phyloP scores from a whole-genome alignment of 192 early-diverging fungal species.

The Ambispora gerdemannii region DNA sequence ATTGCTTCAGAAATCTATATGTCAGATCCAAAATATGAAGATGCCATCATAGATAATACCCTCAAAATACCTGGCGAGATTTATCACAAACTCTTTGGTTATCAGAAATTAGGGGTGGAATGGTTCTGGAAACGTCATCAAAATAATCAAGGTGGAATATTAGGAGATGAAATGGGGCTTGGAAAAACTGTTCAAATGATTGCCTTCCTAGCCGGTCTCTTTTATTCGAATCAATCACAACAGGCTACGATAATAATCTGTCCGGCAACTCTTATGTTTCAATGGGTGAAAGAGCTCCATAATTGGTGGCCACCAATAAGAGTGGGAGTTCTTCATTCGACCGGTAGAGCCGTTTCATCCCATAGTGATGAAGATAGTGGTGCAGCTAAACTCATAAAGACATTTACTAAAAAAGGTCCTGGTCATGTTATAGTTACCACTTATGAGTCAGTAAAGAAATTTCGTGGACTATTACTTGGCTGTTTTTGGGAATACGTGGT shows the following conservation, averaged over 20 bases:
- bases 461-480: slow-evolving; percentile 63
- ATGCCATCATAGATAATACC: slow-evolving; percentile 49
- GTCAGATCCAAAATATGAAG: slow-evolving; percentile 49
- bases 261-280: slow-evolving; percentile 75
- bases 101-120: slow-evolving; percentile 79
- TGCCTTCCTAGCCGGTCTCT: slow-evolving; percentile 76
- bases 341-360: slow-evolving; percentile 55
- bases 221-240: slow-evolving; percentile 54
- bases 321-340: slow-evolving; percentile 86
- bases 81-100: slow-evolving; percentile 76
- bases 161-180: slow-evolving; percentile 95
- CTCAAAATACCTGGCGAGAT: slow-evolving; percentile 79
- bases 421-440: slow-evolving; percentile 79
- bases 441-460: slow-evolving; percentile 75
- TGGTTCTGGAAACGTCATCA: slow-evolving; percentile 90
- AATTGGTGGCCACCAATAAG: slow-evolving; percentile 81
- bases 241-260: slow-evolving; percentile 59
- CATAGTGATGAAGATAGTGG: slow-evolving; percentile 39
- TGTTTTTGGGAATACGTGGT: slow-evolving; percentile 83
- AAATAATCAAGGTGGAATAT: slow-evolving; percentile 85
- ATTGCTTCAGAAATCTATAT: slow-evolving; percentile 49
- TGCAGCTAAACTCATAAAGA: slow-evolving; percentile 43
- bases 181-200: slow-evolving; percentile 94
- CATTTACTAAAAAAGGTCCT: slow-evolving; percentile 32
- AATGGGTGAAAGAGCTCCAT: slow-evolving; percentile 83